Evolutionary conservation across 2,329 filamentous ascomycete genomes (phyloP).

Genomic region (Stagonosporopsis cucurbitacearum): DNA sequence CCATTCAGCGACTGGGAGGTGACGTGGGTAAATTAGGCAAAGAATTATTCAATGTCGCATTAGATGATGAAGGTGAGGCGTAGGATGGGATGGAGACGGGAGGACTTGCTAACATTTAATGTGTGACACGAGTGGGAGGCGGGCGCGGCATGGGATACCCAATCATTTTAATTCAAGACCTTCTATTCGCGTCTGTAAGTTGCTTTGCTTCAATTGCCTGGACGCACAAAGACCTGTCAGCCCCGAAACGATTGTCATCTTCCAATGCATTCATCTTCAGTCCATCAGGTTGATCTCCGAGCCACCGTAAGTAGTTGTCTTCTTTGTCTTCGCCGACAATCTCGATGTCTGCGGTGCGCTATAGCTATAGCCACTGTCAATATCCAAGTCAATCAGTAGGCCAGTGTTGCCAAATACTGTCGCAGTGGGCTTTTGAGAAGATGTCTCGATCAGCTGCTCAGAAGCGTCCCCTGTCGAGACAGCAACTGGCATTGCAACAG

Average conservation of each 20-base stretch:
- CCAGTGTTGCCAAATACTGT: conserved; percentile 17
- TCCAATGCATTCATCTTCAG: conserved; percentile 5
- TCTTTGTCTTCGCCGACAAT: conserved; percentile 9
- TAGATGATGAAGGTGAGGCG: conserved; percentile 34
- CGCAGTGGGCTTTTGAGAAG: conserved; percentile 17
- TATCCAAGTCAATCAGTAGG: conserved; percentile 30
- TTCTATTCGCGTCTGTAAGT: not conserved
- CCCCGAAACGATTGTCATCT: too few species aligned
- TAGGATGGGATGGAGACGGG: not conserved
- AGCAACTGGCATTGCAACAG: not conserved
- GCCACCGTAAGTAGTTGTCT: not conserved
- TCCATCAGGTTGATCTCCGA: conserved; percentile 24
- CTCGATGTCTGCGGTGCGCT: not conserved
- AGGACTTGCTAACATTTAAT: not conserved
- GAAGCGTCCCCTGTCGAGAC: not conserved
- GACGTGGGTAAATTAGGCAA: conserved; percentile 61
- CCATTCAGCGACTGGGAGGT: conserved; percentile 59
- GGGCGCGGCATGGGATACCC: too few species aligned
- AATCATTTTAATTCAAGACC: not conserved
- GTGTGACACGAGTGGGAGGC: too few species aligned
- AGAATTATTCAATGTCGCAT: conserved; percentile 55
- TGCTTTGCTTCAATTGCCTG: not conserved
- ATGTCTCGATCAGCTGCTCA: conserved; percentile 26
- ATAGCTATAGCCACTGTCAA: not conserved
- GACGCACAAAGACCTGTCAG: not conserved